Percentiles rank a stretch among this genome's conserved stretches.
Conservation (phyloP, 306 rosid genomes). For the Vachellia collinsii region DNA sequence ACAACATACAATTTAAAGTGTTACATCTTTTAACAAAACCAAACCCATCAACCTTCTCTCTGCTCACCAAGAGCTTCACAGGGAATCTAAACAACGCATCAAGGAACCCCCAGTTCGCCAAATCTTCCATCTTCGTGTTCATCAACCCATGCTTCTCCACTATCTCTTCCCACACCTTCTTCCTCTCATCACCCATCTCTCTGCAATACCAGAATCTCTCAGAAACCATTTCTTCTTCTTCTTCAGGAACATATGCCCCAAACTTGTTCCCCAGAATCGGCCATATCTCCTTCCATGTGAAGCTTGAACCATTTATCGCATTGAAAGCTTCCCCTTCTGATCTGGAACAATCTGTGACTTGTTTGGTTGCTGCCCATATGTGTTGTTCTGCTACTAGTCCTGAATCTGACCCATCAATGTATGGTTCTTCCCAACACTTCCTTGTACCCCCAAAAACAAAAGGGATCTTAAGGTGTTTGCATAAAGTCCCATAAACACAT, state of each 20-base stretch:
- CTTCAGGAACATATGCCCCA: conserved; percentile 52
- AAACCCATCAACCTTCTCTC: conserved; percentile 70
- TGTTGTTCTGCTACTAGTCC: conserved; percentile 92
- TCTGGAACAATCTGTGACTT: background rate
- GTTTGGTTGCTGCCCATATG: conserved; percentile 74
- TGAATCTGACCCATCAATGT: conserved; percentile 83
- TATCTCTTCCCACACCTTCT: conserved; percentile 78
- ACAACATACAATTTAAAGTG: conserved; percentile 69
- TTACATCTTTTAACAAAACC: conserved; percentile 62
- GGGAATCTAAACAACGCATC: conserved; percentile 81
- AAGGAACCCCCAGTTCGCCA: conserved; percentile 84
- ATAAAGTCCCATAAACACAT: conserved; percentile 81
- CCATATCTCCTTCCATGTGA: conserved; percentile 91
- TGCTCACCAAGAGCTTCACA: conserved; percentile 64
- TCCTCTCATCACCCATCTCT: conserved; percentile 71
- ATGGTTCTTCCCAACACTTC: conserved; percentile 80
- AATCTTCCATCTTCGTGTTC: conserved; percentile 57
- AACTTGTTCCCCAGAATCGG: conserved; percentile 59
- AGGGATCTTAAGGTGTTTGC: conserved; percentile 65
- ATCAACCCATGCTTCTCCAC: conserved; percentile 69
- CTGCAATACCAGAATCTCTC: conserved; percentile 59
- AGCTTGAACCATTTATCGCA: conserved; percentile 68
- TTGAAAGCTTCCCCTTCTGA: conserved; percentile 65
- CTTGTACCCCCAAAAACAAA: conserved; percentile 82
- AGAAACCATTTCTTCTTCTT: conserved; percentile 48